Base-by-base conservation (phyloP, 192 early-diverging fungal genomes). In the Glomus cerebriforme region DNA sequence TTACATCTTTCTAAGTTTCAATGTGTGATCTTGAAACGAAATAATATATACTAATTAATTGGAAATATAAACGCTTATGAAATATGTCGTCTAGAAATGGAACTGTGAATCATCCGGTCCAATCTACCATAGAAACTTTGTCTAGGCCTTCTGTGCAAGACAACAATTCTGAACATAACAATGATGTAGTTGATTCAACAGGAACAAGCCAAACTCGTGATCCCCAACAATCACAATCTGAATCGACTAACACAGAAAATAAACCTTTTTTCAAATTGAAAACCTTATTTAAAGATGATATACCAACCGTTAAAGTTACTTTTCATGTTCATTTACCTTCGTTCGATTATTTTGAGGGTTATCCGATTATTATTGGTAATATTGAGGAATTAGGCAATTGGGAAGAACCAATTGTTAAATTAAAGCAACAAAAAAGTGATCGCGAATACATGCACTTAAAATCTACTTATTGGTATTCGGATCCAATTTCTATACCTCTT, bases 381-480 rank as follows among this genome's bases (percentile, higher is more conserved):
- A 71, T 71, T 2, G 43, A 71, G 29, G 43, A 47, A 71, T 27
- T 68, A 12, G 66, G 66, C 9, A 68, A 37, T 35, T 68, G 66
- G 66, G n/a, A 19, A n/a, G 35, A 68, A 9, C 66, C 66, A 15
- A 49, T 49, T 29, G 24, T 71, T 43, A 37, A 15, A 47, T 43
- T 71, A 26, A 15, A 71, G 29, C 69, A 71, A 32, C 43, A n/a
- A 27, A 27, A 27, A 22, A 22, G 19, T 27, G 12, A 49, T 17
- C 22, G 34, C 7, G 0, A n/a, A 24, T 7, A 71, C 15, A 1
- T 19, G 8, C 12, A 13, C 3, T 29, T 2, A 7, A 26, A 47
- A 7, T 1, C 39, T 10, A 49, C 27, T 15, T 47, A 71, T 71
- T 71, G 69, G 69, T 27, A 7, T 47, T 47, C 43, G 2, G 69